Evolutionary conservation across 345 rosid genomes (phyloP).

Genomic region (Aquilaria yunnanensis): DNA sequence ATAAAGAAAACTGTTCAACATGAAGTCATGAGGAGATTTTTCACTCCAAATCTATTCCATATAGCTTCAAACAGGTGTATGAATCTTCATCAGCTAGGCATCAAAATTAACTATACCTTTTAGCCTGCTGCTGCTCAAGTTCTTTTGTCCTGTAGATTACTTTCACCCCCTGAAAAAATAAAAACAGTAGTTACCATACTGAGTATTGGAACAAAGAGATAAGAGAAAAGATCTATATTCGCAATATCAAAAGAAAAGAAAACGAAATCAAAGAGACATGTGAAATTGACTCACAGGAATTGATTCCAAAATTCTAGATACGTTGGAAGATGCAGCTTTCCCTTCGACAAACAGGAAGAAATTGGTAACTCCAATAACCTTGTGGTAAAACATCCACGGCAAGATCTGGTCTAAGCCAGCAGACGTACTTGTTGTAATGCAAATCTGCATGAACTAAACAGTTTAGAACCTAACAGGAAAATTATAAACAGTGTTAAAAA

Average conservation of each 20-base stretch:
- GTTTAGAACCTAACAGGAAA: not conserved
- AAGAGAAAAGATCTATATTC: not conserved
- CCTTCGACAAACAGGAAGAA: slow-evolving; percentile 96
- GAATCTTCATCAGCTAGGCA: slow-evolving; percentile 2
- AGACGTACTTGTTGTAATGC: slow-evolving; percentile 85
- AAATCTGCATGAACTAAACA: slow-evolving; percentile 38
- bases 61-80: slow-evolving; percentile 12
- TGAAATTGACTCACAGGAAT: slow-evolving; percentile 56
- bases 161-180: slow-evolving; percentile 64
- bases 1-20: no score
- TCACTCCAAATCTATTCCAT: not conserved
- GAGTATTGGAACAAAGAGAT: not conserved
- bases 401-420: slow-evolving; percentile 93
- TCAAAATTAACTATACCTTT: slow-evolving; percentile 40
- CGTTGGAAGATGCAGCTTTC: slow-evolving; percentile 74
- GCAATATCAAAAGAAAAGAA: slow-evolving; percentile 8
- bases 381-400: slow-evolving; percentile 97
- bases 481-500: not conserved
- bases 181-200: not conserved
- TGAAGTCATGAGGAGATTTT: no score
- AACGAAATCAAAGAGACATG: slow-evolving; percentile 3
- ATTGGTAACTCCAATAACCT: slow-evolving; percentile 85
- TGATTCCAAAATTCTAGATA: slow-evolving; percentile 73
- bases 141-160: slow-evolving; percentile 81
- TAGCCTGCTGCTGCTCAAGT: slow-evolving; percentile 89